These are phyloP conservation scores for Aristolochia fimbriata DNA, from an alignment of 164 flowering plant species.

Conservation along the genomic window DNA sequence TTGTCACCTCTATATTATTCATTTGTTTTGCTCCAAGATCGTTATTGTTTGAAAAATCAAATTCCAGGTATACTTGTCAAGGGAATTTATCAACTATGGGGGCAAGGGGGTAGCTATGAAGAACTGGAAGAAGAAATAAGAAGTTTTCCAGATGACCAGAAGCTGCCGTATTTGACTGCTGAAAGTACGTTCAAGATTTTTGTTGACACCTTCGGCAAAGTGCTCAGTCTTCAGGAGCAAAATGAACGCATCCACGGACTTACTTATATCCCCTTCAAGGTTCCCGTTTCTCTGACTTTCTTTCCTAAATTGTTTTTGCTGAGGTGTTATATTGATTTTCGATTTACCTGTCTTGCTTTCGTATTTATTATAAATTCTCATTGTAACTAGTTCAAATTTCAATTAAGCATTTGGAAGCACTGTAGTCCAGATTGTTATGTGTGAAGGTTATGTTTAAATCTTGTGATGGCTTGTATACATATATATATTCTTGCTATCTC, in stretches of 20 bases:
- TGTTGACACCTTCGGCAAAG: constrained; percentile 84
- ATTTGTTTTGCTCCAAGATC: background rate
- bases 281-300: constrained; percentile 6
- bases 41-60: background rate
- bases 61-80: constrained; percentile 82
- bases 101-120: constrained; percentile 74
- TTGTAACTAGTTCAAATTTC: no score
- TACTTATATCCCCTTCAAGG: constrained; percentile 82
- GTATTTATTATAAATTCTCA: no score
- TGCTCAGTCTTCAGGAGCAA: constrained; percentile 63
- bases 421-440: no score
- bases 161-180: constrained; percentile 55
- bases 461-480: no score
- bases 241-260: constrained; percentile 51
- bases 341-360: no score
- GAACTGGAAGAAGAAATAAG: constrained; percentile 65
- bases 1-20: background rate
- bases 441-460: no score
- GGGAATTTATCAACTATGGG: constrained; percentile 98
- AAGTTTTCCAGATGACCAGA: constrained; percentile 62
- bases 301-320: no score
- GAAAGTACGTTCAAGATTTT: constrained; percentile 62
- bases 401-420: no score
- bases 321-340: no score
- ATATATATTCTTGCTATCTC: no score